Evolutionary conservation across 306 rosid genomes (phyloP).

Genomic region (Vigna radiata): DNA sequence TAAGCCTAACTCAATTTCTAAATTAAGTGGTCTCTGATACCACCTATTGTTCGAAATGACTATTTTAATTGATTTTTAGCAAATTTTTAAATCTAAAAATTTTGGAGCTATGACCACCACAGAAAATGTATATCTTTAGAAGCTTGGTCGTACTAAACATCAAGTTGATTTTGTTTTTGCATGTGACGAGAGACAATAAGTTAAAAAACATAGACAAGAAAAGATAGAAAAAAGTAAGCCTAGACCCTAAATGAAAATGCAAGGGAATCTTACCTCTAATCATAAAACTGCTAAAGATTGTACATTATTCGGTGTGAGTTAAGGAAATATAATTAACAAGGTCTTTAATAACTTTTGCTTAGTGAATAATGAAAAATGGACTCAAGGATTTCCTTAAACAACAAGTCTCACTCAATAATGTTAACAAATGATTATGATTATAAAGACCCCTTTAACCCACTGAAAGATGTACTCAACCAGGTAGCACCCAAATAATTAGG

Average conservation of each 20-base stretch:
- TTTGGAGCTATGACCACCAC: neutral
- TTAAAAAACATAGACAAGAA: constrained; percentile 5
- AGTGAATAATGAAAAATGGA: constrained; percentile 33
- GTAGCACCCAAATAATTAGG: constrained; percentile 30
- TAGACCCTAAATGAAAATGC: constrained; percentile 40
- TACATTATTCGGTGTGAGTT: constrained; percentile 34
- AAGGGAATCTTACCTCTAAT: constrained; percentile 44
- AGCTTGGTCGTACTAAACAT: neutral
- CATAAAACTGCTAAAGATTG: constrained; percentile 40
- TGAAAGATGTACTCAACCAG: constrained; percentile 23
- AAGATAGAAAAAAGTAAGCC: constrained; percentile 25
- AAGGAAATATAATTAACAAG: neutral
- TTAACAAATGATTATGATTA: constrained; percentile 21
- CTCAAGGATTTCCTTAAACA: constrained; percentile 34
- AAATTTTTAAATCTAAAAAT: neutral
- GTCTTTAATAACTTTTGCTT: constrained; percentile 28
- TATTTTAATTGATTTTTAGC: neutral
- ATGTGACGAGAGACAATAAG: constrained; percentile 1
- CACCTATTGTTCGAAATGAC: too few relatives aligned
- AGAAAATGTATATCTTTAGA: neutral
- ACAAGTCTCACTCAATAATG: constrained; percentile 37
- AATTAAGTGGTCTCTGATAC: too few relatives aligned
- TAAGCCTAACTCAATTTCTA: too few relatives aligned
- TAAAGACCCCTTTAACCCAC: constrained; percentile 12
- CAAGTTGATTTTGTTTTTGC: neutral